Conservation (phyloP, 2,329 filamentous ascomycete genomes). For the Pyrenochaeta sp. region DNA sequence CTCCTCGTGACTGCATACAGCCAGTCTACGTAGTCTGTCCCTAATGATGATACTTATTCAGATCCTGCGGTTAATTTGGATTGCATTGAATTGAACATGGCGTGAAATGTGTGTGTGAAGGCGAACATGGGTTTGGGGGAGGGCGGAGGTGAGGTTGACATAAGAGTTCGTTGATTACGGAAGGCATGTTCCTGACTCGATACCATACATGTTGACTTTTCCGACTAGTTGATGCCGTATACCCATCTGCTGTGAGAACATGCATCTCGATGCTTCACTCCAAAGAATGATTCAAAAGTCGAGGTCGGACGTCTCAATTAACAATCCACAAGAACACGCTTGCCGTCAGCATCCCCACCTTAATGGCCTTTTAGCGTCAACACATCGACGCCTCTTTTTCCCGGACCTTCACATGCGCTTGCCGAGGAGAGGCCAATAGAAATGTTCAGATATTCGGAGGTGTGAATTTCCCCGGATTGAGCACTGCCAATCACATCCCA, state of each 20-base stretch:
- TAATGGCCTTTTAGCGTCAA: background rate
- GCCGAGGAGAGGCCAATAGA: background rate
- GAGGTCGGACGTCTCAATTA: slow-evolving; percentile 1
- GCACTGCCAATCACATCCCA: background rate
- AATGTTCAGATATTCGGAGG: background rate
- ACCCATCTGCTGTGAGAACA: too few relatives aligned
- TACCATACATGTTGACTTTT: background rate
- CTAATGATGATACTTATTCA: slow-evolving; percentile 1
- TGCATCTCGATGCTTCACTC: too few relatives aligned
- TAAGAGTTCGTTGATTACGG: background rate
- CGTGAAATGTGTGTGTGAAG: background rate
- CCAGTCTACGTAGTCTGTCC: slow-evolving; percentile 9
- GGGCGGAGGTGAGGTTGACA: background rate
- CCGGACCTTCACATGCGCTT: background rate
- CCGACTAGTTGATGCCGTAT: too few relatives aligned
- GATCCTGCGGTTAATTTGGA: background rate
- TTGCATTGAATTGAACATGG: too few relatives aligned
- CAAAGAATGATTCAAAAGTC: background rate
- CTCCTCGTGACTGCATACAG: slow-evolving; percentile 2
- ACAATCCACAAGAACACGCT: slow-evolving; percentile 2
- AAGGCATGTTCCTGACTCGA: background rate
- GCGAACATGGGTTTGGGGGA: background rate
- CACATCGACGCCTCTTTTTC: background rate
- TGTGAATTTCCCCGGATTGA: background rate
- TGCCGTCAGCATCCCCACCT: slow-evolving; percentile 16